Base-by-base conservation (phyloP, 2,329 filamentous ascomycete species). In the Rosellinia necatrix region DNA sequence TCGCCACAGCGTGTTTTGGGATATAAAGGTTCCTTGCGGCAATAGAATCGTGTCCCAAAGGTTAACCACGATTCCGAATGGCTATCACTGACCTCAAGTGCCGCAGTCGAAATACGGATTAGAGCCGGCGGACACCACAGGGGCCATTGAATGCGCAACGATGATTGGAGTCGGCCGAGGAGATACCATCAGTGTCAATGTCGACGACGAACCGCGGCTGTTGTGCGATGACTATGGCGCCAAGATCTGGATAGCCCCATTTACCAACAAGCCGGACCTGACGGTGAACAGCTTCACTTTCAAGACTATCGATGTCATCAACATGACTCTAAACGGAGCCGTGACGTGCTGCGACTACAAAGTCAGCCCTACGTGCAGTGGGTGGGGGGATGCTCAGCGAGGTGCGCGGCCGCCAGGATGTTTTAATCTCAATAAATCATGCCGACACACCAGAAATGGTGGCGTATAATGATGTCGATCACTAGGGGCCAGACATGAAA, bases 191-290 rank as follows among this genome's bases (percentile, higher is more conserved):
- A 44, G 21, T 22, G 17, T 52, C 21, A 35, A 5, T 13, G 12
- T 19, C 47, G 47, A 38, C 15, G n/a, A n/a, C n/a, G 24, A 40
- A 10, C 47, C 47, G 24, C 15, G n/a, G 34, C 47, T 49, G 3
- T 35, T 49, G 27, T 49, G 47, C 7, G 34, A 41, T 12, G n/a
- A 41, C 3, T 15, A 29, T 8, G n/a, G 22, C 10, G 37, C 34
- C 34, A 49, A 49, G 24, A 25, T 49, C 24, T 49, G 47, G 47
- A 49, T 49, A 10, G 3, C 25, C 37, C 35, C 29, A 2, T 50
- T 34, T n/a, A 6, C 6, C 2, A 34, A 27, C 13, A 43, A 32
- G 8, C 10, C 35, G 9, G n/a, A n/a, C n/a, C n/a, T n/a, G n/a
- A n/a, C n/a, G n/a, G n/a, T n/a, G n/a, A n/a, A n/a, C n/a, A n/a